Evolutionary conservation across 2,329 filamentous ascomycete genomes (phyloP).

Genomic region (Camillea tinctor): DNA sequence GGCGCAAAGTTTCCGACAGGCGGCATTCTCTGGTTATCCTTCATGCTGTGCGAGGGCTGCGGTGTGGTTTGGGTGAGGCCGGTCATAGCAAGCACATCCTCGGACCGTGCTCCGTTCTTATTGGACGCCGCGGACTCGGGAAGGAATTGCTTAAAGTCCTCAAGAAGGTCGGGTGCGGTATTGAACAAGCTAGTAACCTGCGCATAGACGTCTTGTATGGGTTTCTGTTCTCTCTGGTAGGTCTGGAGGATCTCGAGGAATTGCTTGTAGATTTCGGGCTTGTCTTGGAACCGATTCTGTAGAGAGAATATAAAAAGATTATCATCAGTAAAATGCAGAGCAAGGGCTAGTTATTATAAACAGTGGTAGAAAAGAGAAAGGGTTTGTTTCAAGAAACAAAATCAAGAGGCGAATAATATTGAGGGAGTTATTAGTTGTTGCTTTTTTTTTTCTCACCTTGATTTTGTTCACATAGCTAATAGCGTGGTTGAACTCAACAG

Average conservation of each 20-base stretch:
- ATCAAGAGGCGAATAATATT: background rate
- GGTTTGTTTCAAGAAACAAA: background rate
- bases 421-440: background rate
- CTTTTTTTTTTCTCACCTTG: conserved; percentile 63
- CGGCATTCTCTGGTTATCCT: conserved; percentile 76
- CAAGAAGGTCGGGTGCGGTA: conserved; percentile 86
- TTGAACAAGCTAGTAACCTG: conserved; percentile 95
- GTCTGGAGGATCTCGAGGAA: conserved; percentile 98
- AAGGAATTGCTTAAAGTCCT: conserved; percentile 98
- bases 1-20: conserved; percentile 94
- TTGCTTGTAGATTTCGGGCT: conserved; percentile 98
- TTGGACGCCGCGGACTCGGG: conserved; percentile 74
- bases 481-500: conserved; percentile 98
- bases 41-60: conserved; percentile 47
- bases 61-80: conserved; percentile 50
- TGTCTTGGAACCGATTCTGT: conserved; percentile 93
- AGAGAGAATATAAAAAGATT: conserved; percentile 7
- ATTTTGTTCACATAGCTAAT: conserved; percentile 99
- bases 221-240: conserved; percentile 96
- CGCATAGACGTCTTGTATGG: conserved; percentile 96
- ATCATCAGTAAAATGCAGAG: background rate
- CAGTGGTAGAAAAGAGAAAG: background rate
- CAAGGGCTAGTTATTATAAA: background rate
- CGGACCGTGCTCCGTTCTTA: conserved; percentile 60
- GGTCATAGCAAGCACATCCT: conserved; percentile 63